Evolutionary conservation across 257 asterid genomes (phyloP).

Genomic region (Solanum pennellii): DNA sequence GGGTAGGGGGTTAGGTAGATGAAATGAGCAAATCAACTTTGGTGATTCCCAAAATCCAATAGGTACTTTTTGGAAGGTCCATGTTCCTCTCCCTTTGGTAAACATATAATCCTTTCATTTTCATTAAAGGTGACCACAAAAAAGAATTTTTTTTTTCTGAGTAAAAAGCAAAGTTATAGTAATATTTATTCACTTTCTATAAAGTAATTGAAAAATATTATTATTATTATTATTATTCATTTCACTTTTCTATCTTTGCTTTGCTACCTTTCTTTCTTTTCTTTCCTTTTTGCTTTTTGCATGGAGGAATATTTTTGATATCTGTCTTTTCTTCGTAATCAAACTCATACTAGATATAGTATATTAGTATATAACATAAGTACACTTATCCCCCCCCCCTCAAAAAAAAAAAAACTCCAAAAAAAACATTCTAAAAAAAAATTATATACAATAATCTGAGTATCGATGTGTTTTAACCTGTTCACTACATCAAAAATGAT

Average conservation of each 20-base stretch:
- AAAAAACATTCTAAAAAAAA: neutral
- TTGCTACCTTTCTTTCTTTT: neutral
- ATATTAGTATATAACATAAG: neutral
- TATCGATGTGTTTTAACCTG: too few species aligned
- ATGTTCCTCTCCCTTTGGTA: constrained; percentile 18
- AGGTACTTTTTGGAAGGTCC: constrained; percentile 29
- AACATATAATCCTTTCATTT: constrained; percentile 25
- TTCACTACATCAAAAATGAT: too few species aligned
- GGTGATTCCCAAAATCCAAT: constrained; percentile 32
- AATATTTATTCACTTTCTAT: constrained; percentile 32
- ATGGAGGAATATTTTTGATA: constrained; percentile 37
- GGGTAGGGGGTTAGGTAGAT: neutral
- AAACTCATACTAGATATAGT: neutral
- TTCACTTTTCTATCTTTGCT: neutral
- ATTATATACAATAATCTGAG: too few species aligned
- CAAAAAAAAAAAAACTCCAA: neutral
- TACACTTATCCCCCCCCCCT: too few species aligned
- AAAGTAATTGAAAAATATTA: constrained; percentile 32
- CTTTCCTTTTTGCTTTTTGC: constrained; percentile 12
- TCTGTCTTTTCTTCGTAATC: constrained; percentile 31
- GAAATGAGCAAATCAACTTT: constrained; percentile 26
- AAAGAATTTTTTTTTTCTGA: neutral
- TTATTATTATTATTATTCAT: constrained; percentile 6
- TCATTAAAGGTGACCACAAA: constrained; percentile 34
- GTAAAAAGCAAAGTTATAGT: constrained; percentile 21